phyloP scores from a whole-genome alignment of 768 basidiomycete species.

The Podaxis sp. region DNA sequence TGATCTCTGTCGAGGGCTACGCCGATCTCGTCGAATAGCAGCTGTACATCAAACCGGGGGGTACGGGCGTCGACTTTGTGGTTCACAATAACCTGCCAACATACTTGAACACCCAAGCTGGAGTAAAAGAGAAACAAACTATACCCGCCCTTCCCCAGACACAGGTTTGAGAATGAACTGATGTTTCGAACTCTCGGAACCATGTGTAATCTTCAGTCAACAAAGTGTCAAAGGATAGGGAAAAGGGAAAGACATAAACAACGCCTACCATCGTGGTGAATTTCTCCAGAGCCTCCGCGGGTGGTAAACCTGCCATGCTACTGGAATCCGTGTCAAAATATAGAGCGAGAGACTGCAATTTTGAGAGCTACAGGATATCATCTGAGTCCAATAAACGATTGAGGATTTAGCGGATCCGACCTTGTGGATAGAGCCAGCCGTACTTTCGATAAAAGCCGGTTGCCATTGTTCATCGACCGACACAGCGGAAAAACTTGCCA shows the following conservation, averaged over 20 bases:
- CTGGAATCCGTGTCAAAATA: constrained; percentile 95
- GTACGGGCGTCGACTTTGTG: constrained; percentile 69
- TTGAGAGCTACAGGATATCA: constrained; percentile 60
- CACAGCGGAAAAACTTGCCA: constrained; percentile 83
- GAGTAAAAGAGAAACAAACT: constrained; percentile 9
- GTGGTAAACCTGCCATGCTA: constrained; percentile 70
- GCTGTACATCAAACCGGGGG: constrained; percentile 84
- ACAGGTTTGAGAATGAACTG: constrained; percentile 97
- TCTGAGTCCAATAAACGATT: constrained; percentile 5
- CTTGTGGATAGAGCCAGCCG: constrained; percentile 86
- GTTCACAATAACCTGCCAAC: constrained; percentile 72
- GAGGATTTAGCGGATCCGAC: constrained; percentile 32
- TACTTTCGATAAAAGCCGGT: constrained; percentile 90
- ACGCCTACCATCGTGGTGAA: constrained; percentile 70
- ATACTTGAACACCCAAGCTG: constrained; percentile 8
- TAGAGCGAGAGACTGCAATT: constrained; percentile 80
- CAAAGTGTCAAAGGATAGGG: neutral
- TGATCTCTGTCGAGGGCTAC: constrained; percentile 91
- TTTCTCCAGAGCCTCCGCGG: constrained; percentile 63
- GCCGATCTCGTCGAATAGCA: constrained; percentile 91
- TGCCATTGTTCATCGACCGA: constrained; percentile 90
- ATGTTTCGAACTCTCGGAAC: constrained; percentile 58
- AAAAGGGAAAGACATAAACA: neutral
- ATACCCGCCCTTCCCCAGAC: constrained; percentile 88
- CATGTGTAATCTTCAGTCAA: constrained; percentile 40